A percentile compares a stretch with the other conserved stretches of the same genome.
Evolutionary conservation across 352 stramenopile species (phyloP).

Genomic region (Phytopythium vexans): DNA sequence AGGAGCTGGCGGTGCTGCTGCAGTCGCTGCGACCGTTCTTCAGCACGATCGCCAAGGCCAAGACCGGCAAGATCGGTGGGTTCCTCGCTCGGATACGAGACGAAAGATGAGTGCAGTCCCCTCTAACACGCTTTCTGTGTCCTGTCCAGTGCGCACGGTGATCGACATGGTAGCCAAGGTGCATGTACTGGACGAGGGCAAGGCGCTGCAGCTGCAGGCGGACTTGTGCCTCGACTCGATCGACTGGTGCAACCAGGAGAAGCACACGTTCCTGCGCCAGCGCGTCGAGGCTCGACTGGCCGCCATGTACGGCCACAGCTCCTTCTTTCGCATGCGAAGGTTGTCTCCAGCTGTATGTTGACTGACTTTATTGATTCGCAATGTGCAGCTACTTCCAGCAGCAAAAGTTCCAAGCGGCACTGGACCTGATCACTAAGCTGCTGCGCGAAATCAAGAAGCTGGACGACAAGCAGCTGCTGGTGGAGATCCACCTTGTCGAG

Average conservation of each 20-base stretch:
- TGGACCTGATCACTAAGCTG: constrained; percentile 93
- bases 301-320: constrained; percentile 44
- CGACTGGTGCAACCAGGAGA: constrained; percentile 91
- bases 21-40: constrained; percentile 94
- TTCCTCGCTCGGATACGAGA: background rate
- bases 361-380: constrained; percentile 10
- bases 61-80: constrained; percentile 97
- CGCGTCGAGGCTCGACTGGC: constrained; percentile 96
- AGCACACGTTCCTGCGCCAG: constrained; percentile 98
- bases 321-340: constrained; percentile 4
- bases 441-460: constrained; percentile 98
- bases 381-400: constrained; percentile 83
- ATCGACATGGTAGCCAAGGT: constrained; percentile 97
- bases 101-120: too few species aligned
- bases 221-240: constrained; percentile 96
- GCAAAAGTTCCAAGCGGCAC: constrained; percentile 89
- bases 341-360: background rate
- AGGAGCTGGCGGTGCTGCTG: constrained; percentile 83
- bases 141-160: constrained; percentile 89
- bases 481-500: constrained; percentile 99
- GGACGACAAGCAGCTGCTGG: constrained; percentile 99
- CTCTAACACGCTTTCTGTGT: too few species aligned
- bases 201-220: constrained; percentile 92
- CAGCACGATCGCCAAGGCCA: constrained; percentile 93
- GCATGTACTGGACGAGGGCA: constrained; percentile 79